Percentiles rank a stretch among this genome's conserved stretches.
phyloP scores from a whole-genome alignment of 805 yeast species.

The Wickerhamiella hasegawae region DNA sequence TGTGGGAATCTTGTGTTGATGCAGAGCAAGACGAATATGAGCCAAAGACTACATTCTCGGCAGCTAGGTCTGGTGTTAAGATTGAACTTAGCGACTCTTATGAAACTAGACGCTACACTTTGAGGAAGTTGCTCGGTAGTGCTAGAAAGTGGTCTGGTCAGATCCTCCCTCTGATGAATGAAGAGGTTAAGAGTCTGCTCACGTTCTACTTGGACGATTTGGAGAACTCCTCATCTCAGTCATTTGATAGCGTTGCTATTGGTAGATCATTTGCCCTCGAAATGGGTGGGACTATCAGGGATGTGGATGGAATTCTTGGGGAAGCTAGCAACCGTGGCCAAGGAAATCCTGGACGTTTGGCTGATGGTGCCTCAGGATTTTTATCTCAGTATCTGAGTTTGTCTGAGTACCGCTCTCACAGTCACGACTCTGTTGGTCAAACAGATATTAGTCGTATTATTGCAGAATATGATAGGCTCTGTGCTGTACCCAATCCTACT shows the following conservation, averaged over 20 bases:
- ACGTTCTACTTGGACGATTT: conserved; percentile 45
- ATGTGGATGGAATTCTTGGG: conserved; percentile 1
- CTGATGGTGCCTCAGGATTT: conserved; percentile 49
- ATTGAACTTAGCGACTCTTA: conserved; percentile 59
- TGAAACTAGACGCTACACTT: conserved; percentile 55
- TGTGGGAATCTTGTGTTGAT: conserved; percentile 69
- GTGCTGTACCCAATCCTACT: conserved; percentile 1
- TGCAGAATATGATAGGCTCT: conserved; percentile 1
- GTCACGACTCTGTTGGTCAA: background rate
- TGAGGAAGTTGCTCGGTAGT: conserved; percentile 38
- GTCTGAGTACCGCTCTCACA: conserved; percentile 3
- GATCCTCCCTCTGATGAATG: conserved; percentile 41
- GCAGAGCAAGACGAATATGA: conserved; percentile 73
- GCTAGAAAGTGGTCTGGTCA: conserved; percentile 54
- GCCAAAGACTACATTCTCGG: conserved; percentile 53
- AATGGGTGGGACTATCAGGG: conserved; percentile 52
- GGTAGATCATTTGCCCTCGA: conserved; percentile 88
- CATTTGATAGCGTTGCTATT: conserved; percentile 36
- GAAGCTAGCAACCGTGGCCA: background rate
- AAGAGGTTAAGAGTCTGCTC: conserved; percentile 63
- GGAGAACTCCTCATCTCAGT: conserved; percentile 24
- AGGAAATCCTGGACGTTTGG: conserved; percentile 12
- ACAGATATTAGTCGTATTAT: background rate
- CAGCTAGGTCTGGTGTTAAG: conserved; percentile 30
- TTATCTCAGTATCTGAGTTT: conserved; percentile 50